Base-by-base conservation (phyloP, 768 basidiomycete genomes). In the Hydnum rufescens region DNA sequence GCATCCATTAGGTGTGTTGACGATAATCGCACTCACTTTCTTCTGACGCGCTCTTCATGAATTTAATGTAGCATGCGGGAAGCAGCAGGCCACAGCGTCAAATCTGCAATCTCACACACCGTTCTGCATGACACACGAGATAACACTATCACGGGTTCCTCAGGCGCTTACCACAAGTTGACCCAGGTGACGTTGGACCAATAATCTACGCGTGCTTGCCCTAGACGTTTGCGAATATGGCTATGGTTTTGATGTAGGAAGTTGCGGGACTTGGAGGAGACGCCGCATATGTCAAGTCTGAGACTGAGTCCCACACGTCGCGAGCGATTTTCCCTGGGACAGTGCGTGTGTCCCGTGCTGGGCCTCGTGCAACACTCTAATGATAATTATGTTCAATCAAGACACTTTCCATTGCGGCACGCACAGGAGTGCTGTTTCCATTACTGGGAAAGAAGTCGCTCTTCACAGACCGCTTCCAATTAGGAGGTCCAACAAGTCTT, bases 401-500 rank as follows among this genome's bases (percentile, higher is more conserved):
- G 90, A 74, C 78, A 2, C 56, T 84, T 36, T 88, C 89, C 0
- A 66, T 93, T 13, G 74, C 82, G 2, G 77, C 77, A 1, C 71
- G 80, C 5, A 68, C 76, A 0, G 92, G 92, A 2, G 54, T 85
- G 25, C 66, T 97, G 6, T 75, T 75, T 61, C 74, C 78, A 46
- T 63, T 93, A 47, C 31, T 23, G n/a, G 47, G 31, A 47, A 46
- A 32, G 42, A 55, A 51, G 49, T 66, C 53, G 54, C 71, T 77
- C 23, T 82, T 86, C 59, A 72, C 78, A 1, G 95, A 99, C 65
- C 77, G 89, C 3, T 89, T 89, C 64, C 90, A 93, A 57, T 72
- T 96, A 0, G 95, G 95, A 25, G 95, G 95, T 0, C 90, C 95
- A 0, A 75, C 80, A 4, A 86, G 78, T 51, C 71, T 97, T 0